Evolutionary conservation across 495 filamentous ascomycete species (phyloP).

Genomic region (Parathielavia hyrcaniae): DNA sequence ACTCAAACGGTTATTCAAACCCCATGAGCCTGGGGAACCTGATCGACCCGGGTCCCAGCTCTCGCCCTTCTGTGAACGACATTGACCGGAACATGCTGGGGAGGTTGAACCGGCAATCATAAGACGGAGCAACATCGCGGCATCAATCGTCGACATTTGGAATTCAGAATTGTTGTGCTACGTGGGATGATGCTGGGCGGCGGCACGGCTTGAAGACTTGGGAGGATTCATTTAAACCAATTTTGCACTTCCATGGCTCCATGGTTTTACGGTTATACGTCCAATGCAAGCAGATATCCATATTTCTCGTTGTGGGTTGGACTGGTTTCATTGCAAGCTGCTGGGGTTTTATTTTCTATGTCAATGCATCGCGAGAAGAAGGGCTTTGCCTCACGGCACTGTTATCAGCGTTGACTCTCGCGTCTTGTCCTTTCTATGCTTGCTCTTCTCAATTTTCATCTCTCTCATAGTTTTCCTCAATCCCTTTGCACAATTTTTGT

Average conservation of each 20-base stretch:
- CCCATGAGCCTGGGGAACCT: conserved; percentile 45
- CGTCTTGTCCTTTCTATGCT: not conserved
- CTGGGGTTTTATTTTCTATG: not conserved
- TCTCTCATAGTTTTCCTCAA: not conserved
- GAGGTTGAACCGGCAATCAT: conserved; percentile 25
- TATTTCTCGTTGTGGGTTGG: not conserved
- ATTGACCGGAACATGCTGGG: conserved; percentile 46
- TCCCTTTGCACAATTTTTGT: not conserved
- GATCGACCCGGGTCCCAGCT: conserved; percentile 25
- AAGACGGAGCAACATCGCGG: not conserved
- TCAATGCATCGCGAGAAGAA: not conserved
- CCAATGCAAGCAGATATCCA: not conserved
- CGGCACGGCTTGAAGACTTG: not conserved
- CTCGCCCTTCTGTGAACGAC: conserved; percentile 24
- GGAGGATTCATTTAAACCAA: not conserved
- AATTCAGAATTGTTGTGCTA: not conserved
- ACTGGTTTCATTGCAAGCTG: not conserved
- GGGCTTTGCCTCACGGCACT: conserved; percentile 7
- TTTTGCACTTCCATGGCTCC: too few relatives aligned
- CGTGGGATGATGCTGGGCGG: not conserved
- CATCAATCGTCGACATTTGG: not conserved
- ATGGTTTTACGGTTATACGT: too few relatives aligned
- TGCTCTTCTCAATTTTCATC: not conserved
- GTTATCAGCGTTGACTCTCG: not conserved
- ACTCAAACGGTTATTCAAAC: conserved; percentile 15